Evolutionary conservation across 139 green algal genomes (phyloP), one percentile per base, ranked within the genome.

Genomic region (Pedinophyceae sp.): DNA sequence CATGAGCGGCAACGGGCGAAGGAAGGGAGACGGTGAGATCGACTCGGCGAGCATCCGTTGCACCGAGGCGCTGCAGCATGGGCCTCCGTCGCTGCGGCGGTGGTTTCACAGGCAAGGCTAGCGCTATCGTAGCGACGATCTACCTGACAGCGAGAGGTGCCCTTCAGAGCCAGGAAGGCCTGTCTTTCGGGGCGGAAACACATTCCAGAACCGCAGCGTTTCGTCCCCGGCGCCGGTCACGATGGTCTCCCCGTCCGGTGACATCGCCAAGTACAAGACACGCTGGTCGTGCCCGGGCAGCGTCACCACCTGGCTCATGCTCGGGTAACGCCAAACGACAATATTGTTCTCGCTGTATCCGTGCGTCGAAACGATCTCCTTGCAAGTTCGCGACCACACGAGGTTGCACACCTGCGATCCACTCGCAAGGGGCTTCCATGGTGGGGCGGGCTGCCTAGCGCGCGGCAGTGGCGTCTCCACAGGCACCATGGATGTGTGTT

Each of bases 271-370:
- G 72, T 94, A 97, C 30, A 97, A 74, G 46, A 96, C 89, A 1
- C 89, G 66, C 59, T 88, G 67, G 7, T 87, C 88, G 79, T 96
- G 88, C 16, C 86, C 88, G 2, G 82, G 95, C 23, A 97, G 74
- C 39, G 87, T 96, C 20, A 85, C 81, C 28, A 96, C 67, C 71
- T 88, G 90, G 23, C 59, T 60, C 78, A 94, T 89, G 52, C 52
- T 65, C 2, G 85, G 85, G 58, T 93, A 90, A 57, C 82, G 78
- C 85, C 85, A 94, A 4, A 93, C 78, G 24, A 92, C 74, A 52
- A 93, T 76, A 68, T 96, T 86, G 71, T 97, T 97, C 62, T 97
- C 87, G 58, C 64, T 82, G 76, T 97, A 97, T 17, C 89, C 89
- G 64, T 97, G 89, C n/a, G 89, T 95, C 61, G 67, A 86, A 34